Base-by-base conservation (phyloP, 805 yeast species). In the Yamadazyma insecticola region DNA sequence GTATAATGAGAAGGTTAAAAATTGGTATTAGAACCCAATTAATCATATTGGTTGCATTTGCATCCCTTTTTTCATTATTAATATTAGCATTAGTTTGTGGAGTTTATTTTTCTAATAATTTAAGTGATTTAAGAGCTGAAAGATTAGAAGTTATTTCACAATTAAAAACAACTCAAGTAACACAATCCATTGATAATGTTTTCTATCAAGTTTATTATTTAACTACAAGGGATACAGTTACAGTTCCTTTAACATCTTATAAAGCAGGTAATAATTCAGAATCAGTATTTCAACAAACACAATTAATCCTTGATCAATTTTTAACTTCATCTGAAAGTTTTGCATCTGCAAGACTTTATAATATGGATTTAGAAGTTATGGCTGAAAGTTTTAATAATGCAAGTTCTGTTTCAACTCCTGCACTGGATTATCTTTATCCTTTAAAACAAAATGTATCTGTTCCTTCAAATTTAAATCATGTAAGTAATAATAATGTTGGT, bases 21-120 rank as follows among this genome's bases (percentile, higher is more conserved):
- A 62, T 86, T 26, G 82, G 90, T 25, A 76, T 86, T 35, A 61
- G 87, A 46, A 77, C 86, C 15, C 95, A 86, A 61, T 74, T 86
- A 30, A 78, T 83, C 30, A 69, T 74, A 4, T 60, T 85, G 18
- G 94, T 85, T 40, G 64, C 82, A 32, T 57, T 80, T 33, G 81
- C 84, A 23, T 78, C 90, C 8, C 59, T 81, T 22, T 60, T 80
- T 32, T 83, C 94, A 1, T 63, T 88, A 28, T 65, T 81, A 17
- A 76, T 85, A 2, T 57, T 88, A 26, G 88, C 92, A 5, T 63
- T 83, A 13, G 87, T 82, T 15, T 75, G 86, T 7, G 92, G 66
- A 29, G 72, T 81, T 3, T 84, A 84, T 53, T 85, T 82, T 53
- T 74, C 85, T 4, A 54, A 63, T 13, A 81, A 76, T 40, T 74